Percentiles rank a stretch among this genome's conserved stretches.
These are phyloP conservation scores for Zygoascus flipseniorum DNA, from an alignment of 805 yeast genomes.

Conservation along the genomic window DNA sequence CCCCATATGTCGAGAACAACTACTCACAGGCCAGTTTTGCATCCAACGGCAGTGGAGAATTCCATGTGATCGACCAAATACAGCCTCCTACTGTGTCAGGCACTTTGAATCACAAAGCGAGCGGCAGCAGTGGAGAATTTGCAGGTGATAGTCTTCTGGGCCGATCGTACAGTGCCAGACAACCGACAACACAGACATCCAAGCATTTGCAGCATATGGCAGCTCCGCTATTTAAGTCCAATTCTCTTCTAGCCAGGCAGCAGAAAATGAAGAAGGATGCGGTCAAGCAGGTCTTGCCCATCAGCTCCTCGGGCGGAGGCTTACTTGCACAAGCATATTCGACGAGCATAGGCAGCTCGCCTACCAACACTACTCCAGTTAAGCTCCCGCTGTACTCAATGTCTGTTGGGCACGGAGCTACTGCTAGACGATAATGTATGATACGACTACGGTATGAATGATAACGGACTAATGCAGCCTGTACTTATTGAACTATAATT, in stretches of 20 bases:
- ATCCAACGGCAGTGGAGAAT: neutral
- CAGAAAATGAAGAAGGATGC: neutral
- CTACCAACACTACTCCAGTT: neutral
- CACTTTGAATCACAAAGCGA: neutral
- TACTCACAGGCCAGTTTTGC: neutral
- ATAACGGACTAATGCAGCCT: too few species aligned
- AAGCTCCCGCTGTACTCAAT: neutral
- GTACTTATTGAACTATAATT: too few species aligned
- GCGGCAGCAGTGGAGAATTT: neutral
- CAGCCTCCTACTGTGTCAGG: neutral
- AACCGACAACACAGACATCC: neutral
- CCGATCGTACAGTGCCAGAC: neutral
- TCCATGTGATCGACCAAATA: neutral
- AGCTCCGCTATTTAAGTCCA: constrained; percentile 6
- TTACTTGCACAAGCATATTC: neutral
- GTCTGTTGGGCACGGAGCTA: neutral
- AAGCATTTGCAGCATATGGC: neutral
- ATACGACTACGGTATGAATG: neutral
- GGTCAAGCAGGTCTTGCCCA: neutral
- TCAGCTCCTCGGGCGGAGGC: neutral
- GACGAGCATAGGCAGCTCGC: neutral
- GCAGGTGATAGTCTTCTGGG: constrained; percentile 1
- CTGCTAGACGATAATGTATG: neutral
- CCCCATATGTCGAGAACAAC: neutral
- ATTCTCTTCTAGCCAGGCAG: constrained; percentile 9